A percentile compares a stretch with the other conserved stretches of the same genome.
These are phyloP conservation scores for Aspergillus baeticus DNA, from an alignment of 495 filamentous ascomycete genomes.

Conservation along the genomic window DNA sequence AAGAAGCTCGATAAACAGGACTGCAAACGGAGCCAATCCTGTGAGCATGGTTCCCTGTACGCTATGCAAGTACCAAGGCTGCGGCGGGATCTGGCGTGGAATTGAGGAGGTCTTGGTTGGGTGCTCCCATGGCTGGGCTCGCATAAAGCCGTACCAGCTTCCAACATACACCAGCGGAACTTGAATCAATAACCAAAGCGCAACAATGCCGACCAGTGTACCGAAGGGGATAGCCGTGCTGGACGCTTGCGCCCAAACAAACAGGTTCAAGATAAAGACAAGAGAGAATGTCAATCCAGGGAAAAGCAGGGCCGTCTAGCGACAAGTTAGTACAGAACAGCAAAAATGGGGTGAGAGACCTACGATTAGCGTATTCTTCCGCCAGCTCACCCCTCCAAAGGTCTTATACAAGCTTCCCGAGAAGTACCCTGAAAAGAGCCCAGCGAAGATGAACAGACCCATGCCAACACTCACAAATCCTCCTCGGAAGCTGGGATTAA, in stretches of 20 bases:
- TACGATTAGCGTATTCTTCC: conserved; percentile 74
- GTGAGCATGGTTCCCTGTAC: conserved; percentile 66
- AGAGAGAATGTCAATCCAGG: conserved; percentile 79
- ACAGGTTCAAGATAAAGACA: conserved; percentile 84
- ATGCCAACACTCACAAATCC: conserved; percentile 88
- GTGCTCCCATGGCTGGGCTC: conserved; percentile 72
- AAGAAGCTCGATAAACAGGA: conserved; percentile 90
- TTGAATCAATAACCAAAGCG: conserved; percentile 87
- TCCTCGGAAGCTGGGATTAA: conserved; percentile 91
- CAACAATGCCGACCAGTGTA: conserved; percentile 72
- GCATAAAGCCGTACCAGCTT: conserved; percentile 74
- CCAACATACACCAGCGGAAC: conserved; percentile 87
- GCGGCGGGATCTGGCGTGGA: conserved; percentile 72
- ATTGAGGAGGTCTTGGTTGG: conserved; percentile 79
- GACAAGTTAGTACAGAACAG: conserved; percentile 20
- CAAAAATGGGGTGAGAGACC: background rate
- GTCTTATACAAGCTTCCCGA: conserved; percentile 82
- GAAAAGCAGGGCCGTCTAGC: conserved; percentile 72
- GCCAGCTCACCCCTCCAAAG: conserved; percentile 78
- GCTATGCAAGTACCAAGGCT: conserved; percentile 75
- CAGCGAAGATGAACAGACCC: conserved; percentile 85
- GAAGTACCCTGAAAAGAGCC: conserved; percentile 91
- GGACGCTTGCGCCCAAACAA: conserved; percentile 91
- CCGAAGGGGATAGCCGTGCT: conserved; percentile 88
- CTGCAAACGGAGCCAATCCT: conserved; percentile 85